Conservation (phyloP, 352 stramenopile genomes). For the Globisporangium paroecandrum region DNA sequence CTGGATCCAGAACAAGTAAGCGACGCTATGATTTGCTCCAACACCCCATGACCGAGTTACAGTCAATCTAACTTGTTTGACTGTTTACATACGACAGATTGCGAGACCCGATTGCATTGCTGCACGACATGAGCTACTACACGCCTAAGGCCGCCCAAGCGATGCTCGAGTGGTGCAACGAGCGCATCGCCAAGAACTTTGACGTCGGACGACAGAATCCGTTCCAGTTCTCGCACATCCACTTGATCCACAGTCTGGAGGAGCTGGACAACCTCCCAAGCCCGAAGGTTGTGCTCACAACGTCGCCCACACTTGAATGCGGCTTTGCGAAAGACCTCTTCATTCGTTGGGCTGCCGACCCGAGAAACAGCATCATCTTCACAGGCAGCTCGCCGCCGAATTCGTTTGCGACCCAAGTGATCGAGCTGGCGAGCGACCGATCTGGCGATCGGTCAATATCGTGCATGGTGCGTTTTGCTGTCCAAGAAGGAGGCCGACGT, state of each 20-base stretch:
- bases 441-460: conserved; percentile 47
- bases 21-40: not conserved
- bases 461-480: conserved; percentile 39
- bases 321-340: conserved; percentile 86
- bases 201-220: conserved; percentile 85
- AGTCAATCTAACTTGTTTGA: not conserved
- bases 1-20: conserved; percentile 94
- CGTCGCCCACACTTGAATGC: conserved; percentile 73
- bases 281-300: conserved; percentile 84
- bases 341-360: conserved; percentile 72
- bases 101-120: conserved; percentile 77
- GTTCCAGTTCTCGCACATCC: conserved; percentile 88
- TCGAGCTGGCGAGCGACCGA: conserved; percentile 51
- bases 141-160: conserved; percentile 84
- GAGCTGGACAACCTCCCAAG: conserved; percentile 83
- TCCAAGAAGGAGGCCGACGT: not conserved
- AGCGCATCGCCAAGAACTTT: conserved; percentile 89
- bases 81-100: conserved; percentile 35
- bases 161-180: conserved; percentile 90
- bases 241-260: conserved; percentile 83
- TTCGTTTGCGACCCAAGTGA: conserved; percentile 68
- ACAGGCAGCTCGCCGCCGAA: conserved; percentile 55
- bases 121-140: conserved; percentile 90
- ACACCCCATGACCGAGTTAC: not conserved
- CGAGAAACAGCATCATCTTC: conserved; percentile 84